Evolutionary conservation across 1,139 yeast genomes (phyloP), one percentile per base, ranked within the genome.

Genomic region (Sugiyamaella neomexicana): DNA sequence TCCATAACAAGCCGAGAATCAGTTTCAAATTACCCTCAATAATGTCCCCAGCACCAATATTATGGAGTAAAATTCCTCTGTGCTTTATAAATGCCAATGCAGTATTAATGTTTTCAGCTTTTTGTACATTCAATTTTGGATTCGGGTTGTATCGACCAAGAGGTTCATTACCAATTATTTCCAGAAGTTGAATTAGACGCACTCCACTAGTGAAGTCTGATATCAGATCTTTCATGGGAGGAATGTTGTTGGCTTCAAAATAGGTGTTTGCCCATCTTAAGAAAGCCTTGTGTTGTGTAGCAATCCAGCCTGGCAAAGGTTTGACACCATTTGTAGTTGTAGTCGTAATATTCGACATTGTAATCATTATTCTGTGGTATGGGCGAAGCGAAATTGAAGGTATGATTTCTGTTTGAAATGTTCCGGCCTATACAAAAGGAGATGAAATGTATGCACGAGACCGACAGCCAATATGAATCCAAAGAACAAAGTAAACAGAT

Each of bases 31-130:
- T 81, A 1, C 87, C 86, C 49, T 83, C 88, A 23, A 80, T 76
- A 20, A 85, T 78, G 67, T 83, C 86, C 52, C 83, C 87, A n/a
- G 89, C 82, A 25, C 86, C 84, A 47, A 85, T 81, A 61, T 80
- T 79, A 61, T 79, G 75, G 36, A 81, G 72, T 58, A 80, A 81
- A 43, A 85, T 72, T 20, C 81, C 77, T 32, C 80, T 74, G 44
- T 79, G 75, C 55, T 79, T 75, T 55, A 83, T 73, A 63, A 78
- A 83, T 54, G 80, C 80, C 54, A 85, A 72, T 12, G 82, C 78
- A 53, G 78, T 80, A 59, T 79, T 78, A 51, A 84, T 71, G 65
- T 85, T 85, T 62, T 85, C 90, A 43, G 82, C 72, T 64, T 79
- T 81, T 63, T 85, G 90, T 39, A 85, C 72, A 53, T 78, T 75